Percentiles rank a stretch among this genome's conserved stretches.
Conservation (phyloP, 2,329 filamentous ascomycete genomes). For the Curvularia hawaiiensis region DNA sequence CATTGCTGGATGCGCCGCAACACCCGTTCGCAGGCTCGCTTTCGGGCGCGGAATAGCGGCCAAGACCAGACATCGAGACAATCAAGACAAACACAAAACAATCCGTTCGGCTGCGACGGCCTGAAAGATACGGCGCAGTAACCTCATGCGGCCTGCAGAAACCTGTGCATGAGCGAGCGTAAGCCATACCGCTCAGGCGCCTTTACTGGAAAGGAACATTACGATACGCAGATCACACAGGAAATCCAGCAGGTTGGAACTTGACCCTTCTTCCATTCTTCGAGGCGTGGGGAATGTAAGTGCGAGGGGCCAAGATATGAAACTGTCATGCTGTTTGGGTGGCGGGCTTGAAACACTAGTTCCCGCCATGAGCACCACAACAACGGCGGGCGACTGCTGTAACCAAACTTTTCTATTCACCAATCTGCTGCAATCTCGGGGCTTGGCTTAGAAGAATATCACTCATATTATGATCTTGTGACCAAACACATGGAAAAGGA, state of each 20-base stretch:
- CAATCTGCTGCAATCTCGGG: not conserved
- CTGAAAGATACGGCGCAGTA: constrained; percentile 1
- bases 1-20: constrained; percentile 3
- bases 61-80: constrained; percentile 13
- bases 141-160: constrained; percentile 1
- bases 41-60: not conserved
- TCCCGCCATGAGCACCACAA: not conserved
- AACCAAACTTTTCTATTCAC: not conserved
- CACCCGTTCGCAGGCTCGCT: not conserved
- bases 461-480: not conserved
- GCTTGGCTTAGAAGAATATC: not conserved
- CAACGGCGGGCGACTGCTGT: not conserved
- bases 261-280: constrained; percentile 3
- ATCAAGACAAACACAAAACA: constrained; percentile 16
- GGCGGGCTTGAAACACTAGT: constrained; percentile 14
- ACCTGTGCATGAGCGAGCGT: constrained; percentile 12
- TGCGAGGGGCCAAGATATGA: constrained; percentile 6
- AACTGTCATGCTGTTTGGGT: constrained; percentile 16
- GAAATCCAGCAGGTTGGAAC: not conserved
- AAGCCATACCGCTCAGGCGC: constrained; percentile 3
- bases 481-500: not conserved
- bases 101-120: constrained; percentile 3
- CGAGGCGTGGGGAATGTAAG: constrained; percentile 5
- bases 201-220: constrained; percentile 3
- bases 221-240: constrained; percentile 27